Conservation (phyloP, 306 rosid genomes). For the Fragaria nilgerrensis region DNA sequence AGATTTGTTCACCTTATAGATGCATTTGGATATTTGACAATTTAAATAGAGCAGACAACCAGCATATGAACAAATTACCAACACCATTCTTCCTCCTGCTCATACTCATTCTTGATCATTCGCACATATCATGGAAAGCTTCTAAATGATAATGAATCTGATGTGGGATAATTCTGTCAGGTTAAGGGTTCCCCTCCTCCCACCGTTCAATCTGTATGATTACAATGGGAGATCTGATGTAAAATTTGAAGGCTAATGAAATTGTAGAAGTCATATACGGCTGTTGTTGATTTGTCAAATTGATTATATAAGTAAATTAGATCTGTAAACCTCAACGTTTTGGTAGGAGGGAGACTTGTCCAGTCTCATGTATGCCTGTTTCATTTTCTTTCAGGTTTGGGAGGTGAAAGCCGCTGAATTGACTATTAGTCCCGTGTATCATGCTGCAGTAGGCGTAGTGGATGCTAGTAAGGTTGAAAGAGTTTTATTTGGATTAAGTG, state of each 20-base stretch:
- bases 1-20: background rate
- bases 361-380: conserved; percentile 1
- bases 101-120: background rate
- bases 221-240: background rate
- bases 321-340: background rate
- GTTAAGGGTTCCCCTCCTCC: background rate
- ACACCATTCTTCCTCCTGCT: background rate
- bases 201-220: background rate
- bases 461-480: conserved; percentile 65
- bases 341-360: background rate
- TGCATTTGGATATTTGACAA: background rate
- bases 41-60: background rate
- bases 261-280: background rate
- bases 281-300: background rate
- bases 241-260: background rate
- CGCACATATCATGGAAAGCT: background rate
- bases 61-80: background rate
- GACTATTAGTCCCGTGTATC: conserved; percentile 91
- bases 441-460: conserved; percentile 82
- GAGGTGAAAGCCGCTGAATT: conserved; percentile 96
- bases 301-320: background rate
- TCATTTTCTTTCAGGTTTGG: conserved; percentile 62
- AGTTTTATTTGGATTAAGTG: conserved; percentile 14
- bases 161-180: background rate
- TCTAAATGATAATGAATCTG: background rate